A percentile compares a stretch with the other conserved stretches of the same genome.
Conservation (phyloP, 768 basidiomycete genomes). For the Lactarius hatsudake region DNA sequence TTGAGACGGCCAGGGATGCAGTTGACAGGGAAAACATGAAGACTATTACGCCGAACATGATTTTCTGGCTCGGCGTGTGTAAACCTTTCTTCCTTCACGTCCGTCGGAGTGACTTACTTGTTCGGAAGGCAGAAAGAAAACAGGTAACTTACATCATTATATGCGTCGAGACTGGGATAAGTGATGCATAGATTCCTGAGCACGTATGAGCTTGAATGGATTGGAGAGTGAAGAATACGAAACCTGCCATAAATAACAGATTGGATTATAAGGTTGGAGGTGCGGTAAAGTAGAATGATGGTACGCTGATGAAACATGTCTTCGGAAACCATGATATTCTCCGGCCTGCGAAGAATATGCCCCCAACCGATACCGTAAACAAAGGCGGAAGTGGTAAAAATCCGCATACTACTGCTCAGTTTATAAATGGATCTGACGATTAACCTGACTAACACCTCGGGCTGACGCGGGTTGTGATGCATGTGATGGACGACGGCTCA, state of each 20-base stretch:
- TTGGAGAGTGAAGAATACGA: background rate
- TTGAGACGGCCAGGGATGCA: background rate
- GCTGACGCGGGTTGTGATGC: background rate
- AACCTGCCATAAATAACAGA: background rate
- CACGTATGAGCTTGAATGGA: background rate
- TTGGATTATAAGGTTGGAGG: background rate
- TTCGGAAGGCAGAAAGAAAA: background rate
- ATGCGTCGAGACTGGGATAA: background rate
- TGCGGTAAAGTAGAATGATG: background rate
- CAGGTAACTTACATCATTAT: background rate
- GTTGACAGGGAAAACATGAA: constrained; percentile 7
- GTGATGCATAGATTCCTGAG: background rate
- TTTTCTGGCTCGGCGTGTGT: background rate
- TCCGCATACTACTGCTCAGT: background rate
- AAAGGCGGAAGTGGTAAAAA: background rate
- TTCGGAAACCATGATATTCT: background rate
- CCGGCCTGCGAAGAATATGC: background rate
- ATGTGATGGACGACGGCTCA: background rate
- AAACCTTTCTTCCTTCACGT: background rate
- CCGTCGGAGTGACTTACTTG: background rate
- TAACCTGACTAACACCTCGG: too few relatives aligned
- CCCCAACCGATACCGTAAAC: background rate
- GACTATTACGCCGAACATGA: background rate
- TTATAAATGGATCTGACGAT: background rate
- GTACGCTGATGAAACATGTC: background rate